Evolutionary conservation across 129 eudicot species (phyloP), one percentile per base, ranked within the genome.

Genomic region (Centrapalus pauciflorus): DNA sequence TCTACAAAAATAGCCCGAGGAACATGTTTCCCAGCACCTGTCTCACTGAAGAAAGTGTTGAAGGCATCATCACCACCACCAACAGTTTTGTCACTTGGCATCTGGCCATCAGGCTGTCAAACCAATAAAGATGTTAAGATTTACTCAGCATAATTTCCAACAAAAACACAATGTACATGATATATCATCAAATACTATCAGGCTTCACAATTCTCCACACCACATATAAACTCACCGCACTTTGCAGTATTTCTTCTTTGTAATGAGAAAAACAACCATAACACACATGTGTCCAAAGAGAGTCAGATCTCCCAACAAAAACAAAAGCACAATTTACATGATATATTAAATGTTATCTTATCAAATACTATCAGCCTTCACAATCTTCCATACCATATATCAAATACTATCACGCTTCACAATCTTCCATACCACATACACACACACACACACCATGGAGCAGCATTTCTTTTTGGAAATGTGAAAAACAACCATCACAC

Each of bases 1-100:
- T 81, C 86, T 10, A 81, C 82, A 56, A 81, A 81, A 23, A 81
- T 67, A n/a, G 86, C 86, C 29, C 86, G 82, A n/a, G 86, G 86
- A 7, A 81, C 86, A 35, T 81, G 86, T 68, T 81, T 81, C 35
- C 86, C 86, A 4, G 86, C 86, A 25, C 86, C 86, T 0, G 86
- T 81, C 41, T 81, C 86, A 6, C 86, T 81, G 59, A 81, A 81
- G 61, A 81, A 81, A 50, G 86, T 81, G 82, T 81, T 81, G 60
- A 81, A 81, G 1, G 86, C 82, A 64, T 77, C 82, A 69, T 81
- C 86, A 34, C 82, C 86, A 29, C 86, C 86, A 5, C 86, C 86
- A 27, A 81, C 82, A 48, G 86, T 81, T 49, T 78, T 77, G 79
- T 81, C 82, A 67, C 86, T 81, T 5, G 86, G 86, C 86, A 81